phyloP scores from a whole-genome alignment of 2,329 filamentous ascomycete genomes.

The Shiraia bambusicola region DNA sequence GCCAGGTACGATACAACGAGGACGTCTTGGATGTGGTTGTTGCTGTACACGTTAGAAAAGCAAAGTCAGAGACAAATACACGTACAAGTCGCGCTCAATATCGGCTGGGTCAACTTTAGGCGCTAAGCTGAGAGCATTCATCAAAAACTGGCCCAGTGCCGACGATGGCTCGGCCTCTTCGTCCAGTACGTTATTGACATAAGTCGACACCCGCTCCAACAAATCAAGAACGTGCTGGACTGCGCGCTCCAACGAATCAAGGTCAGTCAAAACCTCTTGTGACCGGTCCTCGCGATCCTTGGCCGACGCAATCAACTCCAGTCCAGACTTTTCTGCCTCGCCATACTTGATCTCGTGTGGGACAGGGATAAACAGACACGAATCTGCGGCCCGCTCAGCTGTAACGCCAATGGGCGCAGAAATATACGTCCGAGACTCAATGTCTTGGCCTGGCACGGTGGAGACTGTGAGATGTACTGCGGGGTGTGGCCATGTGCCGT shows the following conservation, averaged over 20 bases:
- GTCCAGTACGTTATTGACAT: conserved; percentile 90
- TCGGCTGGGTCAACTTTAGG: conserved; percentile 90
- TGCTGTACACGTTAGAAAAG: conserved; percentile 55
- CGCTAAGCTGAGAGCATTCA: conserved; percentile 88
- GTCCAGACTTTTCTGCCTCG: conserved; percentile 72
- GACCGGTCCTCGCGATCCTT: conserved; percentile 76
- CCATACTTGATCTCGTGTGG: conserved; percentile 91
- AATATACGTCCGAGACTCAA: conserved; percentile 92
- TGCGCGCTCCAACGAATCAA: conserved; percentile 83
- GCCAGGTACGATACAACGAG: conserved; percentile 97
- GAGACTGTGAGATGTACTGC: conserved; percentile 95
- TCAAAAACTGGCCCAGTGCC: conserved; percentile 88
- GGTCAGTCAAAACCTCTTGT: conserved; percentile 76
- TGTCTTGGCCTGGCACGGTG: conserved; percentile 82
- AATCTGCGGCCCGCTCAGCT: conserved; percentile 90
- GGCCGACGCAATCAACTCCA: conserved; percentile 82
- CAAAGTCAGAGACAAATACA: conserved; percentile 21
- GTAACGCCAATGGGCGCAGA: conserved; percentile 93
- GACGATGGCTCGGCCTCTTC: conserved; percentile 89
- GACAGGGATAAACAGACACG: conserved; percentile 95
- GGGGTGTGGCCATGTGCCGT: conserved; percentile 96
- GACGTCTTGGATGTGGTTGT: conserved; percentile 99
- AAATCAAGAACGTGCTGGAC: conserved; percentile 86
- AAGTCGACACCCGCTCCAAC: conserved; percentile 87
- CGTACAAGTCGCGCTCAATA: conserved; percentile 90